Evolutionary conservation across 768 basidiomycete species (phyloP).

Genomic region (Amanita exitialis): DNA sequence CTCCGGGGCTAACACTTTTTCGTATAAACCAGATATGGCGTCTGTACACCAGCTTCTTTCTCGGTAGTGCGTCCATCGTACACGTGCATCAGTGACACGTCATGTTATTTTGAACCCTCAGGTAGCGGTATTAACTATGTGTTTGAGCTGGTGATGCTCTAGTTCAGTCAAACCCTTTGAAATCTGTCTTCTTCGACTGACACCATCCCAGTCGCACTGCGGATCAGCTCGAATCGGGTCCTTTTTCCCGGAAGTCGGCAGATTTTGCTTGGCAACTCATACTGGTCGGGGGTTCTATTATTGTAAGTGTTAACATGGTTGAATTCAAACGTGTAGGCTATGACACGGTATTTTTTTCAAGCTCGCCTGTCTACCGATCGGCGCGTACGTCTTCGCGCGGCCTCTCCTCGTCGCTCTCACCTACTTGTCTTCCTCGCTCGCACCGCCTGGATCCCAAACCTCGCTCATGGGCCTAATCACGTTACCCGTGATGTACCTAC

Average conservation of each 20-base stretch:
- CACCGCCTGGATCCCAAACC: slow-evolving; percentile 56
- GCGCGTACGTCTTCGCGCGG: slow-evolving; percentile 44
- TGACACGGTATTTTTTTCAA: slow-evolving; percentile 8
- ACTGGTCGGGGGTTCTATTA: slow-evolving; percentile 40
- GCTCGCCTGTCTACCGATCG: slow-evolving; percentile 53
- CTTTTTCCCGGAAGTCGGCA: slow-evolving; percentile 50
- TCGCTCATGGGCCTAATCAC: slow-evolving; percentile 75
- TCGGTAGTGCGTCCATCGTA: slow-evolving; percentile 38
- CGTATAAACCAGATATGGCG: slow-evolving; percentile 56
- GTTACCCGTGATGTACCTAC: slow-evolving; percentile 62
- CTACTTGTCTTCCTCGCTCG: slow-evolving; percentile 59
- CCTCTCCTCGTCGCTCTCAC: slow-evolving; percentile 58
- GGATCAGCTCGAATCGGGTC: slow-evolving; percentile 50
- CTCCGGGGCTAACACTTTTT: background rate
- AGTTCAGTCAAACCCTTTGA: slow-evolving; percentile 29
- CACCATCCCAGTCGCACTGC: slow-evolving; percentile 45
- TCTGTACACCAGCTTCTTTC: slow-evolving; percentile 62
- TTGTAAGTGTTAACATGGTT: slow-evolving; percentile 35
- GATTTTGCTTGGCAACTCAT: slow-evolving; percentile 73
- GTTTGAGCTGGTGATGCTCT: slow-evolving; percentile 65
- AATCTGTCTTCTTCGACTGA: background rate
- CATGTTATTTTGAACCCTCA: slow-evolving; percentile 5
- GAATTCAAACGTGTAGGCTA: background rate
- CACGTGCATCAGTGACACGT: background rate
- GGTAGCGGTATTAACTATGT: slow-evolving; percentile 45